Evolutionary conservation across 73 alveolate species (phyloP), one percentile per base, ranked within the genome.

Genomic region (Blepharisma japonicum): DNA sequence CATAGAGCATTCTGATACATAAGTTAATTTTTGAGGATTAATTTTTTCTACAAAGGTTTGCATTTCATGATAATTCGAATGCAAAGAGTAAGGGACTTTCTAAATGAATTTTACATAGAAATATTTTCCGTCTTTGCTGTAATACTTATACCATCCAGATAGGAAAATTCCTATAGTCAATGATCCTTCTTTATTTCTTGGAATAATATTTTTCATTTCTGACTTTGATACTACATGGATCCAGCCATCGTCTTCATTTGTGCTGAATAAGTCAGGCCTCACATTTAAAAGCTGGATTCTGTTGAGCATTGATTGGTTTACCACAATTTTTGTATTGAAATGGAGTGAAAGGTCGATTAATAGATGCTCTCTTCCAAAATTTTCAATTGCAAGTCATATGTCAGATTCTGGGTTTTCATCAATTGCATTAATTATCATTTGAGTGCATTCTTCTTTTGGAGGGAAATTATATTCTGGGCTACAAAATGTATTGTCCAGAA

Each of bases 401-500:
- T 85, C 82, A 76, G 38, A 79, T 46, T 76, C 68, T 45, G 61
- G 77, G 77, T 88, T 86, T 55, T 45, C 54, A 18, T 78, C 71
- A 5, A 89, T 81, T 23, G 82, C 85, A 8, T 71, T 55, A 20
- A n/a, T 23, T 5, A 89, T 55, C 14, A 32, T 72, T 6, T 71
- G 55, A 76, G 68, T 84, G 46, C 93, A 91, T 23, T 50, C 85
- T 39, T 85, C 86, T 61, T 81, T 46, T 8, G 92, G 67, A 6
- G 93, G 92, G 70, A 86, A 87, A 38, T 81, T 86, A 71, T 54
- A 82, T 53, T 66, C 80, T 5, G 93, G 92, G 77, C 83, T 87
- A 18, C 89, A 84, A 79, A 85, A 89, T 18, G 96, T 89, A 67
- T 83, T 87, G 55, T 89, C 95, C 14, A 89, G 81, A 27, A 84